phyloP scores from a whole-genome alignment of 495 filamentous ascomycete species.

The Oidiodendron maius region DNA sequence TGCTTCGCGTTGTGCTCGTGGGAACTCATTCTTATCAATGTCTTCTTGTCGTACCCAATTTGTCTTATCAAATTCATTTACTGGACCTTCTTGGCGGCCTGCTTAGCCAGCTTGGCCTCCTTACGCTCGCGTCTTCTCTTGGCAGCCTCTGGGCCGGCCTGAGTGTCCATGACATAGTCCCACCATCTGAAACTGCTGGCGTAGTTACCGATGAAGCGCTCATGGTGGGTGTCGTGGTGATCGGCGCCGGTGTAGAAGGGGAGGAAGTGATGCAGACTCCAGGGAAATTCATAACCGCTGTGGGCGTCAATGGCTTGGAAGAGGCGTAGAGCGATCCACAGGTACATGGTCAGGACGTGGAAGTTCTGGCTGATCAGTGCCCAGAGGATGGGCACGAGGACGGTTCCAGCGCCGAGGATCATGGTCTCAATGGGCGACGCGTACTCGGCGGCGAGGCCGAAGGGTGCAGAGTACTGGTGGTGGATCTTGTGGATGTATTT shows the following conservation, averaged over 20 bases:
- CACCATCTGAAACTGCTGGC: slow-evolving; percentile 98
- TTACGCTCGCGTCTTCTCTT: slow-evolving; percentile 80
- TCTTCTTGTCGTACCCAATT: too few relatives aligned
- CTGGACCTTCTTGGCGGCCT: slow-evolving; percentile 21
- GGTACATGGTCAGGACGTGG: slow-evolving; percentile 95
- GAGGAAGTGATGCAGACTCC: slow-evolving; percentile 89
- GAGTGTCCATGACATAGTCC: slow-evolving; percentile 91
- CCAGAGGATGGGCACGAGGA: slow-evolving; percentile 80
- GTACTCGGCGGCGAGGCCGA: slow-evolving; percentile 94
- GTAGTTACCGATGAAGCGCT: slow-evolving; percentile 97
- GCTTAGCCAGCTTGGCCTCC: slow-evolving; percentile 46
- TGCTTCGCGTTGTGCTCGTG: too few relatives aligned
- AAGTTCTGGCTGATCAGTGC: slow-evolving; percentile 76
- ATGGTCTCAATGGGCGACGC: slow-evolving; percentile 97
- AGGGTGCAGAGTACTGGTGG: slow-evolving; percentile 96
- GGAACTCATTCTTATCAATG: too few relatives aligned
- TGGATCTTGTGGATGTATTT: slow-evolving; percentile 96
- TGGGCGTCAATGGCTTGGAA: slow-evolving; percentile 99
- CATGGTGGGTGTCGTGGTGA: slow-evolving; percentile 95
- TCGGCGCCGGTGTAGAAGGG: slow-evolving; percentile 98
- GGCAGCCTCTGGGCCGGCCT: slow-evolving; percentile 80
- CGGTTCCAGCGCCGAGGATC: slow-evolving; percentile 89
- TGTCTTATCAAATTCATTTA: too few relatives aligned
- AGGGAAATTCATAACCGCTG: slow-evolving; percentile 96
- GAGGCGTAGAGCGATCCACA: slow-evolving; percentile 88